Conservation (phyloP, 179 eudicot species). For the Nepenthes alata region DNA sequence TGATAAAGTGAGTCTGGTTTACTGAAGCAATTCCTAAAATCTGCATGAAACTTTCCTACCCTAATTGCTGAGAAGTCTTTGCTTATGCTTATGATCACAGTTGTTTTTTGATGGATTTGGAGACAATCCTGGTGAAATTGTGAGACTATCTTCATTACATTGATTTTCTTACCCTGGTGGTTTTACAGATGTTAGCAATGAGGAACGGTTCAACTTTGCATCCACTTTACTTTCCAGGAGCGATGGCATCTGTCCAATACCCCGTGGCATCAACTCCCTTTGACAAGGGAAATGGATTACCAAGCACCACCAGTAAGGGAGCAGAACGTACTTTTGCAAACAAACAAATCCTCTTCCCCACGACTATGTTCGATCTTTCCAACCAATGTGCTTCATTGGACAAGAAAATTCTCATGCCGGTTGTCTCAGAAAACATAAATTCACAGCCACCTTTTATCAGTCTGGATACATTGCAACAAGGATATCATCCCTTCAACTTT, state of each 20-base stretch:
- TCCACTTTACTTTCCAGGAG: slow-evolving; percentile 39
- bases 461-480: slow-evolving; percentile 20
- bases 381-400: slow-evolving; percentile 20
- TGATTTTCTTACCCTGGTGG: neutral
- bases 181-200: slow-evolving; percentile 68
- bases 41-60: too few relatives aligned
- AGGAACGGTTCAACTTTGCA: slow-evolving; percentile 61
- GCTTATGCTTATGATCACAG: too few relatives aligned
- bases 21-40: too few relatives aligned
- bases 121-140: too few relatives aligned
- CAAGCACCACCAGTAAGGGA: slow-evolving; percentile 20
- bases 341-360: slow-evolving; percentile 26
- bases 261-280: slow-evolving; percentile 21
- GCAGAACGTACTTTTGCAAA: slow-evolving; percentile 19
- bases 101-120: too few relatives aligned
- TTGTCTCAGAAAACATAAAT: slow-evolving; percentile 19
- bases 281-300: slow-evolving; percentile 25
- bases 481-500: slow-evolving; percentile 28
- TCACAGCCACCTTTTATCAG: slow-evolving; percentile 21
- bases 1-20: too few relatives aligned
- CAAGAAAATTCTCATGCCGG: slow-evolving; percentile 20
- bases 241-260: slow-evolving; percentile 20
- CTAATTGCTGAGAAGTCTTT: too few relatives aligned
- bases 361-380: slow-evolving; percentile 22
- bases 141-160: too few relatives aligned